These are phyloP conservation scores for Telfairia occidentalis DNA, from an alignment of 331 rosid species.

Conservation along the genomic window DNA sequence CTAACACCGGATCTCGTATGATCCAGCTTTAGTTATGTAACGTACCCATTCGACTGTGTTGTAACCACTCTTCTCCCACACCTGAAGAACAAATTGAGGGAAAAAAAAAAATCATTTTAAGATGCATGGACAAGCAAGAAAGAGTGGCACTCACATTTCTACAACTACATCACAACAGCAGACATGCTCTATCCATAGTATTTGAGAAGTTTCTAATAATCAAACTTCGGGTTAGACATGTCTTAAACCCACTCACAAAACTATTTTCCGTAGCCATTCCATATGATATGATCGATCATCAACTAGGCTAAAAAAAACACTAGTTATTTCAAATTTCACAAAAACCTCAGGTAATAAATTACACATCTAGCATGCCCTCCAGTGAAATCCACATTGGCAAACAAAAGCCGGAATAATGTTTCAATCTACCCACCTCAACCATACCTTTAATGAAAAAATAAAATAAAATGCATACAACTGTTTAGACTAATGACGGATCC, in stretches of 20 bases:
- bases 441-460: not conserved
- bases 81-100: constrained; percentile 35
- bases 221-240: not conserved
- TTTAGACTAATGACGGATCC: not conserved
- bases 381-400: not conserved
- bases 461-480: not conserved
- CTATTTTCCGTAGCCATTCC: not conserved
- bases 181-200: not conserved
- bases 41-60: constrained; percentile 98
- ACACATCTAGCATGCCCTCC: not conserved
- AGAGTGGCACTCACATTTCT: not conserved
- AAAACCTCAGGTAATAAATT: not conserved
- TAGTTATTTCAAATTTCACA: not conserved
- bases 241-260: not conserved
- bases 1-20: constrained; percentile 90
- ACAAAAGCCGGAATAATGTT: not conserved
- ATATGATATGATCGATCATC: not conserved
- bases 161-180: not conserved
- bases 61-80: constrained; percentile 97
- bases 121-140: not conserved
- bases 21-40: constrained; percentile 82
- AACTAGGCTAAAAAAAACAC: not conserved
- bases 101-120: constrained; percentile 1
- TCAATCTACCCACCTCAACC: not conserved
- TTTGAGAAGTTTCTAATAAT: not conserved